Percentiles rank a stretch among this genome's conserved stretches.
Conservation (phyloP, 2,329 filamentous ascomycete species). For the Pseudocercospora ulei region DNA sequence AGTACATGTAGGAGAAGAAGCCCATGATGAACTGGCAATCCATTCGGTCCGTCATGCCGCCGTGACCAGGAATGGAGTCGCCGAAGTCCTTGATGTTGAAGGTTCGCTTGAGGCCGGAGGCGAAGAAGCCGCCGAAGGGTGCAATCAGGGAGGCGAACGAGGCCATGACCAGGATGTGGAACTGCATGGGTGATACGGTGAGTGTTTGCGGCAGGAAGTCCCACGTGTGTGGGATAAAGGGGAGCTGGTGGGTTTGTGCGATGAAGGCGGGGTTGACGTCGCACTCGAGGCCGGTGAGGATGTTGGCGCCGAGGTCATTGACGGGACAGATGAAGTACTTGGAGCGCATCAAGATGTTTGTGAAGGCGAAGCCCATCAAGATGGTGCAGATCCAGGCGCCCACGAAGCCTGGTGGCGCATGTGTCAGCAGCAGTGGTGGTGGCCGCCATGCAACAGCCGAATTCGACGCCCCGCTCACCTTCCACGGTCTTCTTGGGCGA, state of each 20-base stretch:
- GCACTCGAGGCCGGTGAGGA: conserved; percentile 84
- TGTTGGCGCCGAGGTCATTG: conserved; percentile 86
- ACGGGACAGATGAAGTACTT: conserved; percentile 97
- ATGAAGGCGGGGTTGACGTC: conserved; percentile 86
- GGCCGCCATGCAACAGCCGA: too few relatives aligned
- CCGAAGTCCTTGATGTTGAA: conserved; percentile 99
- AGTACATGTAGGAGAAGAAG: conserved; percentile 97
- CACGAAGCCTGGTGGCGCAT: conserved; percentile 58
- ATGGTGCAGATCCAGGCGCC: conserved; percentile 95
- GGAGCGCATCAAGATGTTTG: conserved; percentile 75
- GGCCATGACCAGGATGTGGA: conserved; percentile 81
- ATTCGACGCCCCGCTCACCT: conserved; percentile 23
- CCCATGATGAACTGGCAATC: conserved; percentile 99
- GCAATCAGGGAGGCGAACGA: conserved; percentile 94
- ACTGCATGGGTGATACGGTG: conserved; percentile 76
- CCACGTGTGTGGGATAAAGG: conserved; percentile 48
- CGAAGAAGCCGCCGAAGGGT: conserved; percentile 96
- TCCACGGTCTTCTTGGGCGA: conserved; percentile 99
- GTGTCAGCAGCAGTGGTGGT: too few relatives aligned
- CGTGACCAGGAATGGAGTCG: conserved; percentile 92
- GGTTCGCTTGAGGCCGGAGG: conserved; percentile 90
- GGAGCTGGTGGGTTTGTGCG: conserved; percentile 62
- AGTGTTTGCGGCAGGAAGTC: conserved; percentile 64
- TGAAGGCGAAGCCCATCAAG: conserved; percentile 70
- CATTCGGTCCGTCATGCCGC: conserved; percentile 97